A percentile compares a stretch with the other conserved stretches of the same genome.
Evolutionary conservation across 2,329 filamentous ascomycete species (phyloP).

Genomic region (Aureobasidium pullulans): DNA sequence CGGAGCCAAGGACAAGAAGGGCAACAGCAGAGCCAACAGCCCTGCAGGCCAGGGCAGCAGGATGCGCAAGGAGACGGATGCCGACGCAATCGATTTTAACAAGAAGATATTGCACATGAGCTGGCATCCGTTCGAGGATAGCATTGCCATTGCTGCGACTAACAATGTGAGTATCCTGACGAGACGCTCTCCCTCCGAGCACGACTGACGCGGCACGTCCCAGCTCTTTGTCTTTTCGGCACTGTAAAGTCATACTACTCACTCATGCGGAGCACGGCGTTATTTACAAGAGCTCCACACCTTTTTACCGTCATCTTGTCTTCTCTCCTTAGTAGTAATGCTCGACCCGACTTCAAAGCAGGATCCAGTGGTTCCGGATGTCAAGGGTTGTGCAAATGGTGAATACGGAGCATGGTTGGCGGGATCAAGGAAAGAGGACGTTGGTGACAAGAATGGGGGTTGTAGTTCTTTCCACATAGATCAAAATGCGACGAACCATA

Average conservation of each 20-base stretch:
- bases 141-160: slow-evolving; percentile 97
- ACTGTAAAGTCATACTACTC: slow-evolving; percentile 30
- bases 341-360: background rate
- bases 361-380: background rate
- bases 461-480: slow-evolving; percentile 10
- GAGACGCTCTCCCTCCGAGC: background rate
- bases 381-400: slow-evolving; percentile 6
- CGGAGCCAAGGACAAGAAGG: slow-evolving; percentile 59
- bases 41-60: slow-evolving; percentile 81
- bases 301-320: background rate
- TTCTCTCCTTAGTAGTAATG: slow-evolving; percentile 6
- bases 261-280: background rate
- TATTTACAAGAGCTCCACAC: background rate
- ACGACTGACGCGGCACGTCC: slow-evolving; percentile 14
- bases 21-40: slow-evolving; percentile 77
- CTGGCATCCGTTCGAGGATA: slow-evolving; percentile 99
- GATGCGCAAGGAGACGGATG: slow-evolving; percentile 98
- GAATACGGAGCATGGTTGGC: background rate
- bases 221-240: slow-evolving; percentile 51
- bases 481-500: slow-evolving; percentile 8
- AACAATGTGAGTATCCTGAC: slow-evolving; percentile 73
- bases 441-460: background rate
- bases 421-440: background rate
- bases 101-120: slow-evolving; percentile 99
- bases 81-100: slow-evolving; percentile 99